Base-by-base conservation (phyloP, 768 basidiomycete species). In the Boletus edulis region DNA sequence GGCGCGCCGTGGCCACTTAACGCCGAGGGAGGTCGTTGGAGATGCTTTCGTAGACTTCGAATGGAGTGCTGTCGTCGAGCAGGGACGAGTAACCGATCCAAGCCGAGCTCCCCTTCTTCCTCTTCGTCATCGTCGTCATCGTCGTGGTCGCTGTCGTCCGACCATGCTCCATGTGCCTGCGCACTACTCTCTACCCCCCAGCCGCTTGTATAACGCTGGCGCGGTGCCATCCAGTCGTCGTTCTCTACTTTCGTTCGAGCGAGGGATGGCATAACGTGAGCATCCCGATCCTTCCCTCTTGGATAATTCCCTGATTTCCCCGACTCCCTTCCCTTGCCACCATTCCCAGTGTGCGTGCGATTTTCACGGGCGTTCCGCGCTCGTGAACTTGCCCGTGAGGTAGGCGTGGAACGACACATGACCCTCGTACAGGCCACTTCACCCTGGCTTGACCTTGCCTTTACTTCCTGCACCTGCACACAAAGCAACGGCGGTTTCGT, bases 11-110 rank as follows among this genome's bases (percentile, higher is more conserved):
- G 64, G 13, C 57, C 61, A 40, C 34, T 52, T 32, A 40, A 51
- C 27, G 45, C 15, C 29, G 61, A 44, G n/a, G 32, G 43, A 32
- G 55, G 37, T 47, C 66, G 70, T 2, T 71, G 74, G 18, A 90
- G 73, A 61, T 89, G 87, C 56, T 76, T 84, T 53, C 87, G 76
- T 52, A 91, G 72, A 66, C 87, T 89, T 61, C 76, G 81, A 58
- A 90, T 89, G 17, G 87, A 89, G 55, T 84, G 79, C 64, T 91
- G 88, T 27, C 88, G 76, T 66, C 83, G 87, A 18, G 89, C 78
- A 9, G 82, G 86, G 27, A 87, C 81, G 35, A 91, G 81, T 52
- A 90, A 77, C 27, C 79, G 78, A 15, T 86, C 83, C 39, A 90
- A 75, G 63, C 84, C 79, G 44, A 89, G 72, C 62, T 89, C 88